Evolutionary conservation across 169 alveolate genomes (phyloP).

Genomic region (Plasmodium malariae): DNA sequence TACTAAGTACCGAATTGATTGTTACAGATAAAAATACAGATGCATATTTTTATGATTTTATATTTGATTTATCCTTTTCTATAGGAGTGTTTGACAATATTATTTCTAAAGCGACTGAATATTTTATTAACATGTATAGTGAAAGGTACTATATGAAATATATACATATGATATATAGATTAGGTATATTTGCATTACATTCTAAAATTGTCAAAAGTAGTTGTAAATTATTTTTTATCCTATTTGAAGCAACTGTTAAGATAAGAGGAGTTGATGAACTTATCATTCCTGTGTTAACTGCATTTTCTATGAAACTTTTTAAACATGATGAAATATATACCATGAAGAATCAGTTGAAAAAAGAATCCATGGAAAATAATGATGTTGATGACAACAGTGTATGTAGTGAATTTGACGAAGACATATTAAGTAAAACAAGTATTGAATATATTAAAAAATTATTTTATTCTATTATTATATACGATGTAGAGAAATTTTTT

Average conservation of each 20-base stretch:
- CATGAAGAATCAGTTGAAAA: slow-evolving; percentile 30
- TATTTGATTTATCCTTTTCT: slow-evolving; percentile 52
- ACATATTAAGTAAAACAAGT: slow-evolving; percentile 58
- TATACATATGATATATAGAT: slow-evolving; percentile 56
- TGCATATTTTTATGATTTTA: slow-evolving; percentile 63
- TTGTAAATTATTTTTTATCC: slow-evolving; percentile 41
- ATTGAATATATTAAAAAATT: slow-evolving; percentile 41
- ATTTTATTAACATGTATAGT: slow-evolving; percentile 55
- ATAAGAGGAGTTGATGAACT: slow-evolving; percentile 58
- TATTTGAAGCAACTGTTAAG: slow-evolving; percentile 71
- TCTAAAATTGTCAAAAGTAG: slow-evolving; percentile 55
- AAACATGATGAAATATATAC: slow-evolving; percentile 57
- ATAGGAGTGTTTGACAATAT: slow-evolving; percentile 67
- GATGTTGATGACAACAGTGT: slow-evolving; percentile 58
- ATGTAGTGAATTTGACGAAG: slow-evolving; percentile 70
- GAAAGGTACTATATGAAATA: slow-evolving; percentile 54
- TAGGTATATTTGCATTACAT: slow-evolving; percentile 75
- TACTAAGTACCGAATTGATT: slow-evolving; percentile 46
- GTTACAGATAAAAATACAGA: slow-evolving; percentile 47
- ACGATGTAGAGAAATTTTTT: slow-evolving; percentile 42
- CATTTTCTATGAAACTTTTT: slow-evolving; percentile 58
- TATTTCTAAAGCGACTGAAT: slow-evolving; percentile 44
- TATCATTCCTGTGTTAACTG: slow-evolving; percentile 37
- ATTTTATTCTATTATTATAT: slow-evolving; percentile 54
- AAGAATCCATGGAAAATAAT: slow-evolving; percentile 14